phyloP scores from a whole-genome alignment of 495 filamentous ascomycete species.

The Evansstolkia leycettana region DNA sequence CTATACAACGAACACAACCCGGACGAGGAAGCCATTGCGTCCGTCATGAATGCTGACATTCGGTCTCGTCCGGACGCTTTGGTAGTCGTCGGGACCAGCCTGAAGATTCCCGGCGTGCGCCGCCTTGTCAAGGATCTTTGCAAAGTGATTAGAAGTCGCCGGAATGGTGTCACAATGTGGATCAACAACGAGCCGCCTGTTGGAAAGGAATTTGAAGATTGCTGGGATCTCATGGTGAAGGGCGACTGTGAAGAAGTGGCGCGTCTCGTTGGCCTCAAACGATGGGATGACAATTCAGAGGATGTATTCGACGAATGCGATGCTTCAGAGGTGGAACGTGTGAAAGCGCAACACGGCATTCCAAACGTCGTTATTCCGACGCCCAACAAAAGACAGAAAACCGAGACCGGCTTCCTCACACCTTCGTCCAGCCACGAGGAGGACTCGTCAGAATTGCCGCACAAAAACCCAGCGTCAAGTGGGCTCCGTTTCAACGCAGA shows the following conservation, averaged over 20 bases:
- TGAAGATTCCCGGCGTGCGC: conserved; percentile 88
- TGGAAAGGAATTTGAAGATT: conserved; percentile 76
- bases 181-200: conserved; percentile 80
- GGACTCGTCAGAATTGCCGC: conserved; percentile 11
- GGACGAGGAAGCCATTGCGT: conserved; percentile 89
- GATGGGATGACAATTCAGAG: conserved; percentile 54
- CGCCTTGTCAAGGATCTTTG: conserved; percentile 88
- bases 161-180: conserved; percentile 88
- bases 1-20: conserved; percentile 97
- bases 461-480: conserved; percentile 7
- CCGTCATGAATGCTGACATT: conserved; percentile 73
- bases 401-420: conserved; percentile 45
- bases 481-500: conserved; percentile 15
- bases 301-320: conserved; percentile 34
- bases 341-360: conserved; percentile 15
- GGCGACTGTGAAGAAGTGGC: conserved; percentile 87
- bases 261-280: conserved; percentile 54
- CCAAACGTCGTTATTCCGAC: conserved; percentile 32
- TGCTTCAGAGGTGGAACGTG: conserved; percentile 25
- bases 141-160: conserved; percentile 57
- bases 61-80: conserved; percentile 78
- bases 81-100: conserved; percentile 85
- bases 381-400: conserved; percentile 22
- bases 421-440: conserved; percentile 43
- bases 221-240: conserved; percentile 81